Base-by-base conservation (phyloP, 495 filamentous ascomycete genomes). In the Elaphomyces granulatus region DNA sequence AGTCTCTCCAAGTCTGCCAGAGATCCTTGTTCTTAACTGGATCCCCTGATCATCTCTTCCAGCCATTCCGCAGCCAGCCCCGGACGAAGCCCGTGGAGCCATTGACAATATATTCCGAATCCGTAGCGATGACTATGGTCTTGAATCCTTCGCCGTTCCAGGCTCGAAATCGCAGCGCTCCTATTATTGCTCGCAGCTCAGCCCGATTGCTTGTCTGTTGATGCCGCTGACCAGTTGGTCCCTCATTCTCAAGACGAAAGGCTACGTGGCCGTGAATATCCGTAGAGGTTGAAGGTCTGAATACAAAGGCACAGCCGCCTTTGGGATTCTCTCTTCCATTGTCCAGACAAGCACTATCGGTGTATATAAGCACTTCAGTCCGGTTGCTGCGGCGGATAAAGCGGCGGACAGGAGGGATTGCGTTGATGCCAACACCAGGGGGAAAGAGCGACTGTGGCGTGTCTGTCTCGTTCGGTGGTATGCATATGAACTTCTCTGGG, bases 161-260 rank as follows among this genome's bases (percentile, higher is more conserved):
- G 42, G 38, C 1, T 32, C 53, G 48, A 32, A 57, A 52, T 16
- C 59, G 44, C 32, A 70, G 47, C 26, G 52, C 63, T 1, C 53
- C 61, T 19, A 67, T 58, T 7, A 58, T 55, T 4, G 64, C 64
- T 23, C 61, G 61, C 23, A 68, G 60, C 50, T 67, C 62, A 0
- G 66, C 66, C 15, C 65, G 53, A 36, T 66, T 66, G 52, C 51
- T 67, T 23, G 50, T 63, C 37, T 64, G 59, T 21, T 36, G 14
- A 21, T 47, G 21, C 10, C 15, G 0, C 21, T 49, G 36, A 36
- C 56, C 44, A 42, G 48, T 45, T 12, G 56, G 51, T 17, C 59
- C 46, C 42, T 45, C 16, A 23, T 38, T 30, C 43, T 52, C 49
- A 8, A 55, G 40, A 26, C 33, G 37, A 15, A 39, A 31, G 19